Conservation (phyloP, 1,284 basidiomycete species). For the Porodaedalea pini region DNA sequence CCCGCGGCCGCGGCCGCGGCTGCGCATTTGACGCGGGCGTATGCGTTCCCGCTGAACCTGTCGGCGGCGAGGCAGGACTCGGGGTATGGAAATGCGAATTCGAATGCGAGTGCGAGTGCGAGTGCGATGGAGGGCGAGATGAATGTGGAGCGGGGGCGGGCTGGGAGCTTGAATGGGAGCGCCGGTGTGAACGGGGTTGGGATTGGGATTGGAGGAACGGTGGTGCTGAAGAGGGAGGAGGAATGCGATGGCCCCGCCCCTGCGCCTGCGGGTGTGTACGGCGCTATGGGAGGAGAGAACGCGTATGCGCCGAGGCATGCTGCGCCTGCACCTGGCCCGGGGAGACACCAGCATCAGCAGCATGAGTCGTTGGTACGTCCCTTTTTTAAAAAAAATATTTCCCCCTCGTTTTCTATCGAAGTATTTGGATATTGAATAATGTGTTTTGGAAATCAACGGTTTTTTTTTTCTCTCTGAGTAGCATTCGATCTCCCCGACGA, state of each 20-base stretch:
- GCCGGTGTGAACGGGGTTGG: too few relatives aligned
- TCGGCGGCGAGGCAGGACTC: neutral
- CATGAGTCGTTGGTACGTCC: conserved; percentile 2
- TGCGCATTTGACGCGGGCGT: neutral
- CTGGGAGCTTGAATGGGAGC: neutral
- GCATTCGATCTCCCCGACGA: conserved; percentile 1
- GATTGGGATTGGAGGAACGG: neutral
- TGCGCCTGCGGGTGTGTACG: neutral
- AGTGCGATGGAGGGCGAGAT: too few relatives aligned
- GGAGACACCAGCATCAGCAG: neutral
- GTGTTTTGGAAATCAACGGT: neutral
- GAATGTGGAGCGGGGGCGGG: neutral
- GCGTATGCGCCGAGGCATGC: conserved; percentile 1
- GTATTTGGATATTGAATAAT: neutral
- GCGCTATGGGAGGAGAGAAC: neutral
- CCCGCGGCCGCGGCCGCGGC: neutral
- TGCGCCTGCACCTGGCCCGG: too few relatives aligned
- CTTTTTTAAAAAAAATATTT: too few relatives aligned
- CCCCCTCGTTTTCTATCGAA: neutral
- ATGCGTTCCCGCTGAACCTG: neutral
- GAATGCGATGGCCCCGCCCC: neutral
- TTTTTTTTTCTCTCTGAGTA: neutral
- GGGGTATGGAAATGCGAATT: neutral
- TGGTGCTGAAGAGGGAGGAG: neutral
- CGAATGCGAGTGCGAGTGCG: too few relatives aligned